phyloP scores from a whole-genome alignment of 169 alveolate species.

The Plasmodium gonderi region DNA sequence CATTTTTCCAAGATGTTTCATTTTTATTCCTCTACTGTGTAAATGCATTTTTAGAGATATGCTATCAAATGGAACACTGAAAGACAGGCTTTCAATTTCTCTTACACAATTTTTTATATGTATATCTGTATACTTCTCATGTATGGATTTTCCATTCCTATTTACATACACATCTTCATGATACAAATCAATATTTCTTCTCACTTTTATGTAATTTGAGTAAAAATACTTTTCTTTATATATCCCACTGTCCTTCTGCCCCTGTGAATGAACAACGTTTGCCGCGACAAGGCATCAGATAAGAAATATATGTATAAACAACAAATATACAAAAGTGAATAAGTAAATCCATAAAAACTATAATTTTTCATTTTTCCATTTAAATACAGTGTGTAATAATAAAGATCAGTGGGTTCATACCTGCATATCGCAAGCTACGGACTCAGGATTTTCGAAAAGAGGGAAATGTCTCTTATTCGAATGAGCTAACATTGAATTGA shows the following conservation, averaged over 20 bases:
- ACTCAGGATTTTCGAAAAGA: slow-evolving; percentile 2
- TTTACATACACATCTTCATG: background rate
- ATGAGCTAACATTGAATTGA: slow-evolving; percentile 1
- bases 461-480: background rate
- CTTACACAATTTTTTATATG: slow-evolving; percentile 8
- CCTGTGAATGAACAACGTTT: background rate
- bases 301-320: background rate
- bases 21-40: slow-evolving; percentile 46
- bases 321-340: background rate
- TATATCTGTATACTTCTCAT: slow-evolving; percentile 1
- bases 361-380: no score
- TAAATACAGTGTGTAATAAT: no score
- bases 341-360: background rate
- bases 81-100: slow-evolving; percentile 34
- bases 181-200: slow-evolving; percentile 4
- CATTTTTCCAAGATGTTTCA: slow-evolving; percentile 53
- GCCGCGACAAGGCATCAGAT: background rate
- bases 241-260: background rate
- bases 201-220: background rate
- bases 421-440: background rate
- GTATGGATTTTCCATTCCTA: background rate
- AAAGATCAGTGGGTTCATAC: background rate
- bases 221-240: background rate
- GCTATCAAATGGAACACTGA: slow-evolving; percentile 45
- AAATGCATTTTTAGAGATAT: slow-evolving; percentile 27